Base-by-base conservation (phyloP, 23 red algal genomes). In the Cyanidiococcus yangmingshanensis region DNA sequence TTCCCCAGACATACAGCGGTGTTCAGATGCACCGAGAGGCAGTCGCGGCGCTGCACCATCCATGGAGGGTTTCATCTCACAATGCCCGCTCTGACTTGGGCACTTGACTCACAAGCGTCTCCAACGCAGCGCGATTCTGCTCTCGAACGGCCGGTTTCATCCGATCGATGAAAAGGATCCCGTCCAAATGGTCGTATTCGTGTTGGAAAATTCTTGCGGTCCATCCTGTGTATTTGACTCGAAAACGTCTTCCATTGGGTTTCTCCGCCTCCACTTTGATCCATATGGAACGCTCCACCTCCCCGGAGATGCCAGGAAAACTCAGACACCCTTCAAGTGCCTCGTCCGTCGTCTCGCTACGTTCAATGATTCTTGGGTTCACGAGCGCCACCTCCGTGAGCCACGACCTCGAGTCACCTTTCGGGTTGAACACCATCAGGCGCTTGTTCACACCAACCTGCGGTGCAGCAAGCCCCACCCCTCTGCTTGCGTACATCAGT, bases 181-280 rank as follows among this genome's bases (percentile, higher is more conserved):
- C 87, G 26, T 96, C 83, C 79, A 96, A 54, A 67, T 96, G 92
- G 74, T 96, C 92, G 80, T 86, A 96, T 74, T 96, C 92, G 59
- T 96, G 92, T 67, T 91, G 88, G 83, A 96, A 90, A 50, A 96
- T 84, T 71, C 77, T 67, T 15, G 92, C 92, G 57, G 85, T 79
- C 92, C 92, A 96, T 36, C 84, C 92, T 16, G 76, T 83, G 39
- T 80, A 86, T 63, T 91, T 96, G 2, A 90, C 79, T 15, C 79
- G 83, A 36, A 96, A 89, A 18, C 79, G 76, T 75, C 90, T 96
- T 0, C 92, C 92, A 39, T 91, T 91, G 27, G 85, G 75, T 58
- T 83, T 75, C 54, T 78, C 68, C 38, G 84, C 92, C 77, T 96
- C 92, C 30, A 96, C 80, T 79, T 91, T 90, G 39, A 96, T 83